Percentiles rank a stretch among this genome's conserved stretches.
These are phyloP conservation scores for Phialemonium atrogriseum DNA, from an alignment of 2,329 filamentous ascomycete genomes.

Conservation along the genomic window DNA sequence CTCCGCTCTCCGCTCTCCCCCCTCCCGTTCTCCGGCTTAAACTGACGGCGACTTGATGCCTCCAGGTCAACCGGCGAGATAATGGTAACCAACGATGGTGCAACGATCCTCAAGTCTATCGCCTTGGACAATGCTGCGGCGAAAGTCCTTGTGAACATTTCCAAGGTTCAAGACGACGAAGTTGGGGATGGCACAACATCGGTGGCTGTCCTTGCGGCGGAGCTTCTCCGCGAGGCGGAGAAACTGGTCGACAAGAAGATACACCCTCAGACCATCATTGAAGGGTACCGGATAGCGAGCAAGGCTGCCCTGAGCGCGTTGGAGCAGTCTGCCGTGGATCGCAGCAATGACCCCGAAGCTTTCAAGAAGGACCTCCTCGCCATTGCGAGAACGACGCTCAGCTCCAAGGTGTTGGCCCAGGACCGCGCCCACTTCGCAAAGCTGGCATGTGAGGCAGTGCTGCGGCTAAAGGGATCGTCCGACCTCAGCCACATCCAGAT, in stretches of 20 bases:
- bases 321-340: slow-evolving; percentile 77
- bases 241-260: slow-evolving; percentile 98
- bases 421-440: slow-evolving; percentile 87
- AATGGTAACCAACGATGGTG: slow-evolving; percentile 97
- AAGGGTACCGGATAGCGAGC: slow-evolving; percentile 96
- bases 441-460: slow-evolving; percentile 83
- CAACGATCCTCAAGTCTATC: slow-evolving; percentile 96
- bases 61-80: slow-evolving; percentile 86
- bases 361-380: slow-evolving; percentile 86
- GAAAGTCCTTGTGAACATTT: slow-evolving; percentile 98
- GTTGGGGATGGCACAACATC: slow-evolving; percentile 97
- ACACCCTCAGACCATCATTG: slow-evolving; percentile 98
- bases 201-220: slow-evolving; percentile 90
- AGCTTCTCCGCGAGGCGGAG: slow-evolving; percentile 92
- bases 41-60: slow-evolving; percentile 8
- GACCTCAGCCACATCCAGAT: slow-evolving; percentile 98
- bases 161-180: slow-evolving; percentile 98
- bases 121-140: slow-evolving; percentile 96
- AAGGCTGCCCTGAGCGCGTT: slow-evolving; percentile 77
- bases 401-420: slow-evolving; percentile 93
- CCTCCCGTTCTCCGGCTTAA: slow-evolving; percentile 1
- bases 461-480: slow-evolving; percentile 80
- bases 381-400: slow-evolving; percentile 91
- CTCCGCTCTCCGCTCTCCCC: slow-evolving; percentile 9
- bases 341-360: slow-evolving; percentile 71